Evolutionary conservation across 2,329 filamentous ascomycete genomes (phyloP).

Genomic region (Ophiostoma sp.): DNA sequence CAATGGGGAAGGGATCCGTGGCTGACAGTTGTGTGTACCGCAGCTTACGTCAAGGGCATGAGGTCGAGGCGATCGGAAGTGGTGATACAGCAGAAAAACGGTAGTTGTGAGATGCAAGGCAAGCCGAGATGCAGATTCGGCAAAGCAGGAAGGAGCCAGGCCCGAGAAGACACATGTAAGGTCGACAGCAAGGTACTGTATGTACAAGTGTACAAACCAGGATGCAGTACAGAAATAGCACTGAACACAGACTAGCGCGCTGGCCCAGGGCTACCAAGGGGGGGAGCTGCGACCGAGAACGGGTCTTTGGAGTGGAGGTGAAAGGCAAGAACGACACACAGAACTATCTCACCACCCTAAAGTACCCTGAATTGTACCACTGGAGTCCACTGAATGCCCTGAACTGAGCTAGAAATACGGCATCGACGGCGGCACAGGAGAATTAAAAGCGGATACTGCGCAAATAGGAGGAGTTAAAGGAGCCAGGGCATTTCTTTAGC

Average conservation of each 20-base stretch:
- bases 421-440: neutral
- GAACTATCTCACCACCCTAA: neutral
- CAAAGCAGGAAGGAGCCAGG: neutral
- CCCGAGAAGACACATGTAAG: conserved; percentile 9
- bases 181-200: neutral
- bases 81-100: neutral
- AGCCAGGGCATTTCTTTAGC: conserved; percentile 8
- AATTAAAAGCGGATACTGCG: neutral
- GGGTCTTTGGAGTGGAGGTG: neutral
- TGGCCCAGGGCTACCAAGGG: neutral
- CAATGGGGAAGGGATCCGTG: neutral
- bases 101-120: neutral
- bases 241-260: neutral
- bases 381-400: neutral
- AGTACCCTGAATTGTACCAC: neutral
- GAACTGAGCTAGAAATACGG: neutral
- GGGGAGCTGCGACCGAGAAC: neutral
- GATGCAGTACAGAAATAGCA: conserved; percentile 5
- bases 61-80: neutral
- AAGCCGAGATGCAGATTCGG: neutral
- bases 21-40: neutral
- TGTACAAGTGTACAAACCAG: neutral
- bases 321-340: neutral
- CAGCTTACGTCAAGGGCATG: neutral
- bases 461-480: conserved; percentile 4